Percentiles rank a stretch among this genome's conserved stretches.
phyloP scores from a whole-genome alignment of 768 basidiomycete genomes.

The Candolleomyces eurysporus region DNA sequence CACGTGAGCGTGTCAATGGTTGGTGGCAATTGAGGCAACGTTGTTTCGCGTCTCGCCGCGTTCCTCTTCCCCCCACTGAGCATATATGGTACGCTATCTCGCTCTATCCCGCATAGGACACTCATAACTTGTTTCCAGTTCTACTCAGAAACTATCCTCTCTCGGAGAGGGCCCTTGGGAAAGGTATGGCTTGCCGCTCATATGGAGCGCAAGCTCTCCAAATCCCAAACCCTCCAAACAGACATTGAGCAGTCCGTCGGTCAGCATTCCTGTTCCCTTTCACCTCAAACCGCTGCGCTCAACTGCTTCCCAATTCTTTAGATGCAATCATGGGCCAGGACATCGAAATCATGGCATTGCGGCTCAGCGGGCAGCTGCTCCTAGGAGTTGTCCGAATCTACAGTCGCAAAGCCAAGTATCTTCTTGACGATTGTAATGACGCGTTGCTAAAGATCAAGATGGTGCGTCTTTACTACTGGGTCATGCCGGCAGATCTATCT shows the following conservation, averaged over 20 bases:
- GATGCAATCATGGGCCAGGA: slow-evolving; percentile 95
- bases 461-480: slow-evolving; percentile 41
- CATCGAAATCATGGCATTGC: slow-evolving; percentile 88
- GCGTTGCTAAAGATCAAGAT: slow-evolving; percentile 94
- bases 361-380: slow-evolving; percentile 94
- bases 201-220: slow-evolving; percentile 97
- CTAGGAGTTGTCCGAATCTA: slow-evolving; percentile 98
- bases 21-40: background rate
- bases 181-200: slow-evolving; percentile 99
- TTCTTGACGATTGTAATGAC: slow-evolving; percentile 97
- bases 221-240: slow-evolving; percentile 90
- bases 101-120: background rate
- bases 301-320: slow-evolving; percentile 20
- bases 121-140: slow-evolving; percentile 47
- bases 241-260: slow-evolving; percentile 95
- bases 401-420: slow-evolving; percentile 95
- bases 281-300: background rate
- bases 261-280: slow-evolving; percentile 31
- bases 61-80: slow-evolving; percentile 3
- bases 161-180: slow-evolving; percentile 89
- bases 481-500: slow-evolving; percentile 8
- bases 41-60: slow-evolving; percentile 2
- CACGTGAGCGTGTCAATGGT: slow-evolving; percentile 2
- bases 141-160: slow-evolving; percentile 92
- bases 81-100: slow-evolving; percentile 7